phyloP scores from a whole-genome alignment of 2,329 filamentous ascomycete species.

The Xylaria polymorpha region DNA sequence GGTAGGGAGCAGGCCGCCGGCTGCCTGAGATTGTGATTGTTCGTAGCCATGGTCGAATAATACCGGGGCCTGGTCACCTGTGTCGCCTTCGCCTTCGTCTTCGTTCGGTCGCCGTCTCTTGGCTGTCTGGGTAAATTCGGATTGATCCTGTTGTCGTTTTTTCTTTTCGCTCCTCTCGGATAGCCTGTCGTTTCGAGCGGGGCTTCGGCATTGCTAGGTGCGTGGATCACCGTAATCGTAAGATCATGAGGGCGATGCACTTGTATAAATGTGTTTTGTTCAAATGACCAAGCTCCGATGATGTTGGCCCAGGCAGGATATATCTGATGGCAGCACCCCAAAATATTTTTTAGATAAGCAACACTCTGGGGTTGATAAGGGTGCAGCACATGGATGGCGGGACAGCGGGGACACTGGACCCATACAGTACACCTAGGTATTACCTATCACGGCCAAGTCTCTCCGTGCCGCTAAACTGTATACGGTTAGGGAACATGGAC shows the following conservation, averaged over 20 bases:
- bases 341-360: slow-evolving; percentile 34
- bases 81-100: slow-evolving; percentile 29
- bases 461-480: background rate
- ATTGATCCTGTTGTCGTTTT: slow-evolving; percentile 46
- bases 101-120: slow-evolving; percentile 49
- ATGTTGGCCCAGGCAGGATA: background rate
- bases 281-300: background rate
- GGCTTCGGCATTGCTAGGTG: slow-evolving; percentile 49
- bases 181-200: slow-evolving; percentile 50
- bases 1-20: slow-evolving; percentile 38
- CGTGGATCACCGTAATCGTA: background rate
- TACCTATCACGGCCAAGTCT: background rate
- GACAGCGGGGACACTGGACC: background rate
- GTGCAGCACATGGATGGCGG: background rate
- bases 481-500: background rate
- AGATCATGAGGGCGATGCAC: background rate
- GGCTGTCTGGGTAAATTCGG: slow-evolving; percentile 24
- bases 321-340: slow-evolving; percentile 3
- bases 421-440: no score
- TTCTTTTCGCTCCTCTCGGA: slow-evolving; percentile 52
- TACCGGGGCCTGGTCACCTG: slow-evolving; percentile 35
- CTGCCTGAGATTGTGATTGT: slow-evolving; percentile 19
- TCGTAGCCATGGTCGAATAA: slow-evolving; percentile 45
- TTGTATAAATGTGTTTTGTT: background rate
- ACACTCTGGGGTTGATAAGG: slow-evolving; percentile 17